phyloP scores from a whole-genome alignment of 1,284 basidiomycete genomes.

The Pseudozyma flocculosa region DNA sequence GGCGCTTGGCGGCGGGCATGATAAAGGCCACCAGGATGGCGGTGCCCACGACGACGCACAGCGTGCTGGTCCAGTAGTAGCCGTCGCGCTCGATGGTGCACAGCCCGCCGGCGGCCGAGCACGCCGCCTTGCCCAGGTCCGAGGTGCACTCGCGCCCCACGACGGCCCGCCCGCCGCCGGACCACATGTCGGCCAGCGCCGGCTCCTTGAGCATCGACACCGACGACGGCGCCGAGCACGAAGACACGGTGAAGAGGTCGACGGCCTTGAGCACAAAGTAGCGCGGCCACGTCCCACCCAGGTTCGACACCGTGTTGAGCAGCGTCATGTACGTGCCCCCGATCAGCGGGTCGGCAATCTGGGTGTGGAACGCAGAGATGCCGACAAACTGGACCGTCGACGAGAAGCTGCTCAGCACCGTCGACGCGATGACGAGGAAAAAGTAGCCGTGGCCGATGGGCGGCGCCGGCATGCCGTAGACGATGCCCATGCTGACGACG shows the following conservation, averaged over 20 bases:
- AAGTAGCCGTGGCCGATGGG: conserved; percentile 72
- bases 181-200: conserved; percentile 28
- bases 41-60: conserved; percentile 77
- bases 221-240: conserved; percentile 34
- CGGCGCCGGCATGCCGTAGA: conserved; percentile 75
- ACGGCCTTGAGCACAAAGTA: conserved; percentile 79
- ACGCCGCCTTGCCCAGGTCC: conserved; percentile 71
- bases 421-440: conserved; percentile 73
- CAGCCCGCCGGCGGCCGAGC: conserved; percentile 72
- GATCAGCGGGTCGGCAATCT: conserved; percentile 93
- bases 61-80: conserved; percentile 79
- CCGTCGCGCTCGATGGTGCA: conserved; percentile 86
- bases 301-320: conserved; percentile 91
- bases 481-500: conserved; percentile 70
- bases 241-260: conserved; percentile 48
- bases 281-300: conserved; percentile 97
- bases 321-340: conserved; percentile 70
- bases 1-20: conserved; percentile 75
- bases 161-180: conserved; percentile 15
- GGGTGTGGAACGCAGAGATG: conserved; percentile 95
- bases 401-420: conserved; percentile 80
- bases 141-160: conserved; percentile 44
- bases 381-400: conserved; percentile 98
- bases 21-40: conserved; percentile 75
- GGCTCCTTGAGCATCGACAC: conserved; percentile 17